Evolutionary conservation across 176 grass and related monocot genomes (phyloP).

Genomic region (Pharus latifolius): DNA sequence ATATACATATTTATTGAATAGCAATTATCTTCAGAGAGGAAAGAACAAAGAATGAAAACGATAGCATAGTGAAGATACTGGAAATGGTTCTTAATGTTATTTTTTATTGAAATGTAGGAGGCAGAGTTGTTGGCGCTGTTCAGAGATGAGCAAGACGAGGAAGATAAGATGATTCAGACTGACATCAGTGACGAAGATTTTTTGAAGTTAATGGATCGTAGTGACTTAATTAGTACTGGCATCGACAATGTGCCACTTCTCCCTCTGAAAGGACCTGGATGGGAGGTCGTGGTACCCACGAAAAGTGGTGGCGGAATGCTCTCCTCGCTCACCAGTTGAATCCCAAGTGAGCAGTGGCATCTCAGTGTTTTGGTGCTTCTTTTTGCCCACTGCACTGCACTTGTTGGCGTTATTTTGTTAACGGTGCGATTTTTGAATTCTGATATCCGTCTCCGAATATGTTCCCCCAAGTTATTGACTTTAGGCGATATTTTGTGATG

Average conservation of each 20-base stretch:
- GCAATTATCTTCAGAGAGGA: not conserved
- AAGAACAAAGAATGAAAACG: not conserved
- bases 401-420: not conserved
- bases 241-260: not conserved
- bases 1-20: not conserved
- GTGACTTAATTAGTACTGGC: slow-evolving; percentile 24
- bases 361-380: not conserved
- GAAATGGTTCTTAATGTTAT: not conserved
- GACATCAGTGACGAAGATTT: slow-evolving; percentile 73
- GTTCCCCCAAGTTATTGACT: not conserved
- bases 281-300: slow-evolving; percentile 76
- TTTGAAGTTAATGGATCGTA: slow-evolving; percentile 56
- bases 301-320: slow-evolving; percentile 69
- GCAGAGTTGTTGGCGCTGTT: slow-evolving; percentile 65
- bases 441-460: no score
- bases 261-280: slow-evolving; percentile 74
- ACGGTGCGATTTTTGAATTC: not conserved
- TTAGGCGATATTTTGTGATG: not conserved
- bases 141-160: slow-evolving; percentile 54
- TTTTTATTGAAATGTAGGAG: slow-evolving; percentile 30
- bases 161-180: slow-evolving; percentile 77
- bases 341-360: not conserved
- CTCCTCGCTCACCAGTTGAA: slow-evolving; percentile 59
- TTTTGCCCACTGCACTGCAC: no score
- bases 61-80: not conserved